phyloP scores from a whole-genome alignment of 2,329 filamentous ascomycete species.

The Paecilomyces sp. region DNA sequence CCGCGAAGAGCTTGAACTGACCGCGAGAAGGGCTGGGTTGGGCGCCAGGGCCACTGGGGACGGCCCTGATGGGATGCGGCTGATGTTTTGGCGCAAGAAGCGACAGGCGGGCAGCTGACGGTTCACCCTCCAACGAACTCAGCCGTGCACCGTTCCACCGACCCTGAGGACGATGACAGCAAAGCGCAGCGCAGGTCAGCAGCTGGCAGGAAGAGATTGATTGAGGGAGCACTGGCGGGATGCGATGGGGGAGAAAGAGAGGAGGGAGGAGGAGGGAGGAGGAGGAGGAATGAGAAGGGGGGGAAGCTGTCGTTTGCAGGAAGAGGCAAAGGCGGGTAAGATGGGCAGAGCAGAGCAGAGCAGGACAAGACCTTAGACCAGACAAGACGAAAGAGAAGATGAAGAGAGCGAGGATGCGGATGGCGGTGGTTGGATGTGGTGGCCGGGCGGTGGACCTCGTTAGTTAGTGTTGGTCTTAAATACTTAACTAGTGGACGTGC shows the following conservation, averaged over 20 bases:
- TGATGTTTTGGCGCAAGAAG: slow-evolving; percentile 27
- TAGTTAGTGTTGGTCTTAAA: too few relatives aligned
- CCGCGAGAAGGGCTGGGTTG: not conserved
- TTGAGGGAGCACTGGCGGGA: slow-evolving; percentile 1
- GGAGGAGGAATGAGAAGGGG: too few relatives aligned
- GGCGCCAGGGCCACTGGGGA: not conserved
- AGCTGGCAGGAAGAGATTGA: slow-evolving; percentile 2
- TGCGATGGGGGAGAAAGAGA: slow-evolving; percentile 10
- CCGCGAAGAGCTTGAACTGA: not conserved
- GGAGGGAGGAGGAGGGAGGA: slow-evolving; percentile 4
- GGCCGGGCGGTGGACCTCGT: slow-evolving; percentile 1
- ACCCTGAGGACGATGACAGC: not conserved
- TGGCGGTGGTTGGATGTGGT: not conserved
- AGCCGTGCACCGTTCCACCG: not conserved
- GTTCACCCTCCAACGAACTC: slow-evolving; percentile 1
- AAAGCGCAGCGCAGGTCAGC: slow-evolving; percentile 1
- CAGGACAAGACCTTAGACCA: not conserved
- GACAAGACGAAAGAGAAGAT: slow-evolving; percentile 2
- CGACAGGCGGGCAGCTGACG: slow-evolving; percentile 13
- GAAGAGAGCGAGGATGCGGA: not conserved
- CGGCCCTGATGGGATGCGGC: slow-evolving; percentile 13
- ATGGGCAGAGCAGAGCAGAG: too few relatives aligned
- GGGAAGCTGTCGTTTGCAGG: too few relatives aligned
- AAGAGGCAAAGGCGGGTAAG: slow-evolving; percentile 1
- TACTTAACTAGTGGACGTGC: too few relatives aligned